phyloP scores from a whole-genome alignment of 2,329 filamentous ascomycete species.

The Monilinia laxa region DNA sequence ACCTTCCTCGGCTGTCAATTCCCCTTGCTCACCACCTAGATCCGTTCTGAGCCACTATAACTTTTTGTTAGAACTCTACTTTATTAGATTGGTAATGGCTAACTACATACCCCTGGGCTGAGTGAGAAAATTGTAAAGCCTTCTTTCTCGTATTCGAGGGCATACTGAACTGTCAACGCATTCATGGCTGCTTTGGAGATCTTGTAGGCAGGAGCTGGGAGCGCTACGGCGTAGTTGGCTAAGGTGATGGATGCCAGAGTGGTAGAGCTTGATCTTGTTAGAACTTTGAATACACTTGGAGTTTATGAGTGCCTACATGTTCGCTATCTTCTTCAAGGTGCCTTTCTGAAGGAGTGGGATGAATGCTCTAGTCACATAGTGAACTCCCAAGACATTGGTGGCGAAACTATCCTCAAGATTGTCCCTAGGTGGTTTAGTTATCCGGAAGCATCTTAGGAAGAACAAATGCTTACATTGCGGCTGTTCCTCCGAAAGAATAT shows the following conservation, averaged over 20 bases:
- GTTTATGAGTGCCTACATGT: background rate
- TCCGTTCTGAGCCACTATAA: background rate
- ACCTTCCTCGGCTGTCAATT: background rate
- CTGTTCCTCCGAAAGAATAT: background rate
- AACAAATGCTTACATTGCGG: background rate
- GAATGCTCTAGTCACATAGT: background rate
- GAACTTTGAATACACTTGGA: background rate
- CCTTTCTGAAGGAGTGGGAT: background rate
- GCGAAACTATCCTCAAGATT: background rate
- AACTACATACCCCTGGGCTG: background rate
- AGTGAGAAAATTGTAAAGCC: background rate
- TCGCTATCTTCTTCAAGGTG: background rate
- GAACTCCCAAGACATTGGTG: background rate
- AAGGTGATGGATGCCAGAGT: background rate
- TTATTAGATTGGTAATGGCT: background rate
- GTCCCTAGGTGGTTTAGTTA: background rate
- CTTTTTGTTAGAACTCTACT: background rate
- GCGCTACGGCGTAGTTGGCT: no score
- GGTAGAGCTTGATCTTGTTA: background rate
- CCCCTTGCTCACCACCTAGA: background rate
- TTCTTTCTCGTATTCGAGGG: background rate
- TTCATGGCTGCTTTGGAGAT: background rate
- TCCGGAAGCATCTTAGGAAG: background rate
- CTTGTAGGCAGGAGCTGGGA: background rate
- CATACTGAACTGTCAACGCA: background rate